These are phyloP conservation scores for Sporothrix inflata DNA, from an alignment of 2,329 filamentous ascomycete genomes.

Conservation along the genomic window DNA sequence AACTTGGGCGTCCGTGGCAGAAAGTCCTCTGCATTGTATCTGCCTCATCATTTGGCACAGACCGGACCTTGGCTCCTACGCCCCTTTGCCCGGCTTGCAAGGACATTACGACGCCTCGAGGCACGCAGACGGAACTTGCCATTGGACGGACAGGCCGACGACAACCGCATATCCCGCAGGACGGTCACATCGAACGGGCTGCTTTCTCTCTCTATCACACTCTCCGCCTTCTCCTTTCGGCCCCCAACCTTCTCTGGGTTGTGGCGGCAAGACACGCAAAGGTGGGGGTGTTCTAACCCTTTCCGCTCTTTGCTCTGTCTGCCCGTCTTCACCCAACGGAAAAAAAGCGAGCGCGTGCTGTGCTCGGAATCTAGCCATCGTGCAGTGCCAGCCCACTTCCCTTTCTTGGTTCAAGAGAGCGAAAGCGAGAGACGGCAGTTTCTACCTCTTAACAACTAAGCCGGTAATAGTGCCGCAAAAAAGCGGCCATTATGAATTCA, in stretches of 20 bases:
- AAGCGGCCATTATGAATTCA: neutral
- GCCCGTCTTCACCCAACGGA: neutral
- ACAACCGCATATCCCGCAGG: slow-evolving; percentile 13
- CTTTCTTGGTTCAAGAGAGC: neutral
- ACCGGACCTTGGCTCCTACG: neutral
- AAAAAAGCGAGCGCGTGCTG: neutral
- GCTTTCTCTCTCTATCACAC: neutral
- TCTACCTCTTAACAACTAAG: neutral
- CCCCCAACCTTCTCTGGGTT: neutral
- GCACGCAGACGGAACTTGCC: neutral
- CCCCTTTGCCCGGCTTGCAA: neutral
- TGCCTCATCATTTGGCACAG: neutral
- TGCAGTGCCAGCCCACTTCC: neutral
- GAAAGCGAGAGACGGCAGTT: neutral
- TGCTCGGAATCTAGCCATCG: neutral
- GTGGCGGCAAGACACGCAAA: neutral
- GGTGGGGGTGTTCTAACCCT: neutral
- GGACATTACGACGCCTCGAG: neutral
- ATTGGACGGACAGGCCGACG: slow-evolving; percentile 10
- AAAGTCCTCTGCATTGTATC: neutral
- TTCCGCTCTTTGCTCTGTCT: neutral
- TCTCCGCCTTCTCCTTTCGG: neutral
- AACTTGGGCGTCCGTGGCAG: neutral
- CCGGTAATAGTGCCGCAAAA: neutral
- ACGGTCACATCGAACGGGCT: neutral